Evolutionary conservation across 2,329 filamentous ascomycete genomes (phyloP).

Genomic region (Aphanocladium album): DNA sequence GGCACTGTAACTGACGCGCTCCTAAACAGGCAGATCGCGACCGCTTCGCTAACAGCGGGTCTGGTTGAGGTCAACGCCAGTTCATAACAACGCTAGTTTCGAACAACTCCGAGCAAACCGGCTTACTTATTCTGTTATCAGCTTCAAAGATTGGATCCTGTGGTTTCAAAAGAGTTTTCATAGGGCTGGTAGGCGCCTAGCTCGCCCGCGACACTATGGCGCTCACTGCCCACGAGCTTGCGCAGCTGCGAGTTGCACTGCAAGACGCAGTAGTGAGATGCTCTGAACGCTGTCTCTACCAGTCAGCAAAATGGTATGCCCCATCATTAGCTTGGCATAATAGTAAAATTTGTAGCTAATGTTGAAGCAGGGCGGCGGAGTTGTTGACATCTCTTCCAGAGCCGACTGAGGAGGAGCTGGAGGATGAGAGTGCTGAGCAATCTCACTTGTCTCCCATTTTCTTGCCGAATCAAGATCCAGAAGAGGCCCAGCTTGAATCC

Average conservation of each 20-base stretch:
- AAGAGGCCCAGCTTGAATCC: slow-evolving; percentile 71
- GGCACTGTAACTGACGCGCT: slow-evolving; percentile 6
- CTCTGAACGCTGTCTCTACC: slow-evolving; percentile 91
- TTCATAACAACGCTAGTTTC: not conserved
- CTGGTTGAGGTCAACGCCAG: not conserved
- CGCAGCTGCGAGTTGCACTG: slow-evolving; percentile 66
- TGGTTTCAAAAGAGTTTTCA: not conserved
- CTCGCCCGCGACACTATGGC: slow-evolving; percentile 35
- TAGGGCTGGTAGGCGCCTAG: not conserved
- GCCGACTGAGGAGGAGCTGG: slow-evolving; percentile 49
- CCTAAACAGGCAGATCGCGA: slow-evolving; percentile 2
- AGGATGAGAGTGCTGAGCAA: slow-evolving; percentile 28
- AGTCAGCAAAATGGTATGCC: slow-evolving; percentile 92
- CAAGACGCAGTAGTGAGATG: slow-evolving; percentile 86
- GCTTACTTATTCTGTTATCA: no score
- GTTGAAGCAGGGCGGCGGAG: slow-evolving; percentile 73
- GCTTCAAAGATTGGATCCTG: no score
- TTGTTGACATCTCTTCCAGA: slow-evolving; percentile 78
- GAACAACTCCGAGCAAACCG: no score
- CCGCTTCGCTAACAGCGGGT: not conserved
- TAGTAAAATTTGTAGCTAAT: not conserved
- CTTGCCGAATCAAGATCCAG: slow-evolving; percentile 58
- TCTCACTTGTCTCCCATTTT: slow-evolving; percentile 41
- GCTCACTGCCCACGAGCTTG: slow-evolving; percentile 50
- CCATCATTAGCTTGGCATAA: no score